Base-by-base conservation (phyloP, 306 rosid species). In the Echinosophora koreensis region DNA sequence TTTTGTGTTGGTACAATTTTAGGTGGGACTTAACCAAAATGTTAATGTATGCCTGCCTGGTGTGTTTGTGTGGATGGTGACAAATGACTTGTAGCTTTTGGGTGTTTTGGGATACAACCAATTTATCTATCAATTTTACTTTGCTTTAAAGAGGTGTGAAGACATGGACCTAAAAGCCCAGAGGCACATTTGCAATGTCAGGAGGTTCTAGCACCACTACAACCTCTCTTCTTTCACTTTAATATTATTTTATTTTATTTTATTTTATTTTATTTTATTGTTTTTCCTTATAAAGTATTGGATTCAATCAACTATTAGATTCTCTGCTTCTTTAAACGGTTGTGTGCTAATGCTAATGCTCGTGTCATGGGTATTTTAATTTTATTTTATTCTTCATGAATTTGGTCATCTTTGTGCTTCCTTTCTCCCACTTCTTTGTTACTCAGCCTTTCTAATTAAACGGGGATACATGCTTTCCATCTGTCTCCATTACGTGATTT, bases 71-170 rank as follows among this genome's bases (percentile, higher is more conserved):
- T 77, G 82, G 71, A 51, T 17, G 66, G 62, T 79, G 65, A 69
- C 73, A 52, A 69, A 35, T 66, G 71, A 66, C 11, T 32, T 8
- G 58, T 71, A 72, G 74, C 81, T 72, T 81, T 60, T 79, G 83
- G 47, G 82, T 15, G 41, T 27, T 74, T 50, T 63, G 49, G 69
- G 37, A 49, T 10, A 32, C 85, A 72, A 66, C 68, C 47, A 16
- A 74, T 74, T 81, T 69, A 68, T 68, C 78, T 52, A 60, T 49
- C 65, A 68, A 71, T 59, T 58, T 73, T 70, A 34, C 82, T 85
- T 85, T 85, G 84, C 86, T 81, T 74, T 68, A 83, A 76, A 79
- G 88, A 77, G 83, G 87, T 77, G 82, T 83, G 87, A 86, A 90
- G 37, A 38, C 82, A 71, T 66, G 35, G 80, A 90, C 86, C 89